These are phyloP conservation scores for Dioscorea cayenensis DNA, from an alignment of 116 monocot species.

Conservation along the genomic window DNA sequence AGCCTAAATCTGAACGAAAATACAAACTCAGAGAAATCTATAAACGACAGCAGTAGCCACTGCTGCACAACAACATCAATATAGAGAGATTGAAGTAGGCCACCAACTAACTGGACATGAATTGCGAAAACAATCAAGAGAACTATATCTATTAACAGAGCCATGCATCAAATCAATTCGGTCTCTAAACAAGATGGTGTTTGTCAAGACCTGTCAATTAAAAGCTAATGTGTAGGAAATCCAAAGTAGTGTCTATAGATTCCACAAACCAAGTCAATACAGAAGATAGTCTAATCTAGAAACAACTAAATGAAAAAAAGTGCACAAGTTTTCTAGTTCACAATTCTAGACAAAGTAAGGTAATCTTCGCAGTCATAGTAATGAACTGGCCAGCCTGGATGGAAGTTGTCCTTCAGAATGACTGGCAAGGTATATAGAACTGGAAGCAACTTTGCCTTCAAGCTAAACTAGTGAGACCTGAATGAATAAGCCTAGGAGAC, in stretches of 20 bases:
- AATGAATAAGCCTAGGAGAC: not conserved
- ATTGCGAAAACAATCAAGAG: no score
- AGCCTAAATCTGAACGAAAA: no score
- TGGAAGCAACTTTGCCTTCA: not conserved
- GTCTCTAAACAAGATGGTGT: no score
- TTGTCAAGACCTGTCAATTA: no score
- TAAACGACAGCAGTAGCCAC: no score
- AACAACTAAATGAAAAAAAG: not conserved
- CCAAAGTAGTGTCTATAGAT: not conserved
- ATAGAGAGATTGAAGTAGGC: no score
- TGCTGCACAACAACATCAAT: no score
- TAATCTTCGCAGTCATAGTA: not conserved
- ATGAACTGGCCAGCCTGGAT: not conserved
- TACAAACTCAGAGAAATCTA: no score
- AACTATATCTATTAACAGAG: no score
- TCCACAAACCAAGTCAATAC: not conserved
- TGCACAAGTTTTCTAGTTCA: not conserved
- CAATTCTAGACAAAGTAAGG: not conserved
- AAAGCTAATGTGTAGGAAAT: no score
- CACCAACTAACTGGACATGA: no score
- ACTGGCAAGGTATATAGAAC: not conserved
- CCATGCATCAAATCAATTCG: no score
- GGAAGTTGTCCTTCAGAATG: not conserved
- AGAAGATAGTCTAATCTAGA: not conserved
- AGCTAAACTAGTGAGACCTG: conserved; percentile 7